Evolutionary conservation across 805 yeast species (phyloP), one percentile per base, ranked within the genome.

Genomic region (Candida germanica): DNA sequence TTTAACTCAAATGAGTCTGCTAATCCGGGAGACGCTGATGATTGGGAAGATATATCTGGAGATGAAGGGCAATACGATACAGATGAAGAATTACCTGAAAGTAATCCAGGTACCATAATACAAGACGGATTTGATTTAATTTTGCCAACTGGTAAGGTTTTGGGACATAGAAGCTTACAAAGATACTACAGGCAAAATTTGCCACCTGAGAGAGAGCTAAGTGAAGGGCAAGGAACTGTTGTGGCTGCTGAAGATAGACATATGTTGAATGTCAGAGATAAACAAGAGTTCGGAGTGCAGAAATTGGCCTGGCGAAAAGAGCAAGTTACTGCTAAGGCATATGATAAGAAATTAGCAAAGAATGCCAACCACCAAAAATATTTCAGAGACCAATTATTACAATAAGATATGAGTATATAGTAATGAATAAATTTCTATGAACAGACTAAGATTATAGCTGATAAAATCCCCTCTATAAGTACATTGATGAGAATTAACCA

Each of bases 341-440:
- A 66, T 40, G 80, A 76, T 44, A 59, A 77, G 65, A 64, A 79
- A 44, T 84, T 86, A 20, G 75, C 78, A 38, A 84, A 78, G 58
- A 77, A 77, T 55, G 67, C 80, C 56, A 93, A 91, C 61, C 75
- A 79, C 71, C 96, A 91, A 71, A 77, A 79, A 20, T 95, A 93
- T 49, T 67, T 51, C 51, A 63, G 73, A 43, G 72, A 67, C 44
- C 70, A 54, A 38, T 56, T 63, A 37, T 58, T 62, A 40, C 68
- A 62, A 38, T 62, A 49, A 35, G 12, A 16, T 26, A 7, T 40
- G 24, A 6, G 19, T 29, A 12, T 33, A 30, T 37, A 30, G n/a
- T 27, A 10, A 27, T 14, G 32, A 20, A 18, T 26, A 23, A 16
- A 25, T 8, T 21, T n/a, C 34, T 22, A 34, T 34, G 32, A 21